Evolutionary conservation across 108 stramenopile species (phyloP).

Genomic region (Pseudonitzschia multistriata): DNA sequence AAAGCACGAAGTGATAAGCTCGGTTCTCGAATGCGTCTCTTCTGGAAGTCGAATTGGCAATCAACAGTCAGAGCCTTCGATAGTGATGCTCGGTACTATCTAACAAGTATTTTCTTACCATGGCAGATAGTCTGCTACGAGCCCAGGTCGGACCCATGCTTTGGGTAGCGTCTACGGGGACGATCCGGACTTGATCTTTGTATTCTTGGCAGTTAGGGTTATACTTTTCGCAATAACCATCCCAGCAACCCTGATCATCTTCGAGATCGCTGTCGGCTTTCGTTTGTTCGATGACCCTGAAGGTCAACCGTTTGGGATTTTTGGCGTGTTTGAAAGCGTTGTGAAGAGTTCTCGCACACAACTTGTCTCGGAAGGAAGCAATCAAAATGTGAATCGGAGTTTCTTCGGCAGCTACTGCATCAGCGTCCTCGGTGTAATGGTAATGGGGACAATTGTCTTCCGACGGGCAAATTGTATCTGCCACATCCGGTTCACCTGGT

Average conservation of each 20-base stretch:
- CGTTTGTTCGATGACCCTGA: slow-evolving; percentile 71
- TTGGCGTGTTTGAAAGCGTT: slow-evolving; percentile 56
- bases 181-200: slow-evolving; percentile 32
- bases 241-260: slow-evolving; percentile 46
- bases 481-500: background rate
- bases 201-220: slow-evolving; percentile 39
- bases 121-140: slow-evolving; percentile 40
- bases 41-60: too few relatives aligned
- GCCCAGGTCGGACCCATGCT: slow-evolving; percentile 51
- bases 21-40: too few relatives aligned
- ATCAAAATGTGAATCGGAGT: slow-evolving; percentile 37
- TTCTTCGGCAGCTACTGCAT: background rate
- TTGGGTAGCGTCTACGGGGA: slow-evolving; percentile 27
- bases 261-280: slow-evolving; percentile 38
- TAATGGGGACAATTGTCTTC: slow-evolving; percentile 33
- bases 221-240: slow-evolving; percentile 38
- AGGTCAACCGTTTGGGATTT: slow-evolving; percentile 51
- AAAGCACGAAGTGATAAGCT: background rate
- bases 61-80: too few relatives aligned
- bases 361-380: slow-evolving; percentile 54
- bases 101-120: slow-evolving; percentile 36
- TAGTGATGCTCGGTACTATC: background rate
- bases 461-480: slow-evolving; percentile 16
- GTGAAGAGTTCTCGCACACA: slow-evolving; percentile 72
- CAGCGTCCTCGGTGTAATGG: slow-evolving; percentile 14